These are phyloP conservation scores for Cokeromyces recurvatus DNA, from an alignment of 371 early-diverging fungal species.

Conservation along the genomic window DNA sequence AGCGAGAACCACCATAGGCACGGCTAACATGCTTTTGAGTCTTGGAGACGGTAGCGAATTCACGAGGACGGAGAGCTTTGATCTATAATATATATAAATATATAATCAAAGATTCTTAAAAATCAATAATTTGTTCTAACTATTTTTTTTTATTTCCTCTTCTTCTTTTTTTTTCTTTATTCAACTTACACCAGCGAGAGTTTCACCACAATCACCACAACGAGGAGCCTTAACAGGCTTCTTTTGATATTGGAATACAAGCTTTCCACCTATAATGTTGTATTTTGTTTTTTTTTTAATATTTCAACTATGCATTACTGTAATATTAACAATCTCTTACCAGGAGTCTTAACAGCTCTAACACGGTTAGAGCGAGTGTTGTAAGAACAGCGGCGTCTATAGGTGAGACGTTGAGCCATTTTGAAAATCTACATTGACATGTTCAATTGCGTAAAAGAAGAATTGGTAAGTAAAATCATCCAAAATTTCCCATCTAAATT, in stretches of 20 bases:
- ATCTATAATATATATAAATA: constrained; percentile 42
- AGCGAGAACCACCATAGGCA: constrained; percentile 97
- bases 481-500: background rate
- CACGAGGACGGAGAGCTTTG: constrained; percentile 89
- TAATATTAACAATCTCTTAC: no score
- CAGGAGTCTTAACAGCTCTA: constrained; percentile 96
- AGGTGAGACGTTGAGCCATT: constrained; percentile 93
- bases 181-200: constrained; percentile 83
- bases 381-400: constrained; percentile 97
- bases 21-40: constrained; percentile 92
- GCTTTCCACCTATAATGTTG: constrained; percentile 77
- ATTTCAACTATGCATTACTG: no score
- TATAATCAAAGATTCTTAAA: background rate
- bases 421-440: constrained; percentile 12
- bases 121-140: background rate
- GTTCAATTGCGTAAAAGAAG: constrained; percentile 3
- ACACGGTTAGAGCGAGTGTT: constrained; percentile 98
- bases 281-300: background rate
- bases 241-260: constrained; percentile 87
- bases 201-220: constrained; percentile 96
- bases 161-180: background rate
- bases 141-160: background rate
- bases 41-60: constrained; percentile 88
- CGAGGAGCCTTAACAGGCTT: constrained; percentile 91
- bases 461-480: background rate